These are phyloP conservation scores for Lantana camara DNA, from an alignment of 257 asterid genomes.

Conservation along the genomic window DNA sequence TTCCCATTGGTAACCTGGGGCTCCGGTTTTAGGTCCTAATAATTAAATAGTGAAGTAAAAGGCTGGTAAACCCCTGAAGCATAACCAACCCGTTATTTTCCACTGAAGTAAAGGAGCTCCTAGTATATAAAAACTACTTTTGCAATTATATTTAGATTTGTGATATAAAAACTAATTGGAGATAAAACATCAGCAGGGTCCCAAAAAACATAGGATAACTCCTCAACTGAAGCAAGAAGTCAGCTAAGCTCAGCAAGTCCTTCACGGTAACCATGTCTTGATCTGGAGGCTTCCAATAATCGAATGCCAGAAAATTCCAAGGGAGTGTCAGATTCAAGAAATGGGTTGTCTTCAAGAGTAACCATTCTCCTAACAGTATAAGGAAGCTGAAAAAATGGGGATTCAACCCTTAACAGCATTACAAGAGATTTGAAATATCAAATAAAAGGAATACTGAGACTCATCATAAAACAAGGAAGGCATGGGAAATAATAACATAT, in stretches of 20 bases:
- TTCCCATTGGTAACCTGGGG: too few species aligned
- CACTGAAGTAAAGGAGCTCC: too few species aligned
- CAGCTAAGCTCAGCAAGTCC: conserved; percentile 57
- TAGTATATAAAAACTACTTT: too few species aligned
- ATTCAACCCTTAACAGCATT: background rate
- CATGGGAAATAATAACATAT: too few species aligned
- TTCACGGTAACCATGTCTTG: conserved; percentile 50
- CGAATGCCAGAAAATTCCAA: conserved; percentile 35
- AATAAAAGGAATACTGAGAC: too few species aligned
- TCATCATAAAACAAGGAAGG: too few species aligned
- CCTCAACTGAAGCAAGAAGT: background rate
- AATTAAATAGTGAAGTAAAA: too few species aligned
- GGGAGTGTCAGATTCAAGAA: conserved; percentile 39
- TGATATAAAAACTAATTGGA: background rate
- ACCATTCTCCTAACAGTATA: conserved; percentile 48
- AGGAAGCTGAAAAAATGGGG: conserved; percentile 38
- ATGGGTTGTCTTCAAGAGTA: conserved; percentile 47
- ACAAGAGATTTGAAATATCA: too few species aligned
- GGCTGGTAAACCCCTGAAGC: too few species aligned
- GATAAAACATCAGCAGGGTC: background rate
- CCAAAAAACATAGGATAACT: background rate
- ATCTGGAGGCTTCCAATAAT: conserved; percentile 35
- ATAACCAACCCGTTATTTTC: too few species aligned
- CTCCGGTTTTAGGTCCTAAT: too few species aligned
- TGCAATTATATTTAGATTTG: too few species aligned